phyloP scores from a whole-genome alignment of 164 flowering plant species.

The Nelumbo lutea region DNA sequence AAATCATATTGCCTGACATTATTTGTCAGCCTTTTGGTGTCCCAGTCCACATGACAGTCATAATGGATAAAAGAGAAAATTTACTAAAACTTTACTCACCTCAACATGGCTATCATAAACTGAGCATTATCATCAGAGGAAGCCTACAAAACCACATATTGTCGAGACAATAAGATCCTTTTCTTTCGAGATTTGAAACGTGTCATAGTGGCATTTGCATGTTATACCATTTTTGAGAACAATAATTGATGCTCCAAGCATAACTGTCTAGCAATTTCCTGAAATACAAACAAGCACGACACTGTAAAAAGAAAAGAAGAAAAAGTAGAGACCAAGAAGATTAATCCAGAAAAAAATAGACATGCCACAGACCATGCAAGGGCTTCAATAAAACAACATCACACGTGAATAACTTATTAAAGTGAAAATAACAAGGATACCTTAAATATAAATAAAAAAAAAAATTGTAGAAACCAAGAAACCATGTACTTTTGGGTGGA shows the following conservation, averaged over 20 bases:
- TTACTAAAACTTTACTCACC: slow-evolving; percentile 40
- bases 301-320: background rate
- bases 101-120: slow-evolving; percentile 74
- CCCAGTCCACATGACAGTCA: background rate
- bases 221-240: slow-evolving; percentile 85
- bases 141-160: slow-evolving; percentile 44
- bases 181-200: slow-evolving; percentile 1
- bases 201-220: slow-evolving; percentile 1
- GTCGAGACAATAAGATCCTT: slow-evolving; percentile 6
- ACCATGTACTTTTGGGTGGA: too few species aligned
- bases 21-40: too few species aligned
- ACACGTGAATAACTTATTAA: background rate
- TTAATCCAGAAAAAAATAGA: too few species aligned
- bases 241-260: slow-evolving; percentile 77
- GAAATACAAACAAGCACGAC: slow-evolving; percentile 20
- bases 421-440: background rate
- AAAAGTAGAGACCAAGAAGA: background rate
- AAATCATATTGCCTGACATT: too few species aligned
- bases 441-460: too few species aligned
- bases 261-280: slow-evolving; percentile 94
- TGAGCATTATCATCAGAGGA: slow-evolving; percentile 94
- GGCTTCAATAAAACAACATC: too few species aligned
- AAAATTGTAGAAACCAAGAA: too few species aligned
- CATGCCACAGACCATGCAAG: too few species aligned
- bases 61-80: background rate